phyloP scores from a whole-genome alignment of 2,329 filamentous ascomycete species.

The Sclerotinia borealis region DNA sequence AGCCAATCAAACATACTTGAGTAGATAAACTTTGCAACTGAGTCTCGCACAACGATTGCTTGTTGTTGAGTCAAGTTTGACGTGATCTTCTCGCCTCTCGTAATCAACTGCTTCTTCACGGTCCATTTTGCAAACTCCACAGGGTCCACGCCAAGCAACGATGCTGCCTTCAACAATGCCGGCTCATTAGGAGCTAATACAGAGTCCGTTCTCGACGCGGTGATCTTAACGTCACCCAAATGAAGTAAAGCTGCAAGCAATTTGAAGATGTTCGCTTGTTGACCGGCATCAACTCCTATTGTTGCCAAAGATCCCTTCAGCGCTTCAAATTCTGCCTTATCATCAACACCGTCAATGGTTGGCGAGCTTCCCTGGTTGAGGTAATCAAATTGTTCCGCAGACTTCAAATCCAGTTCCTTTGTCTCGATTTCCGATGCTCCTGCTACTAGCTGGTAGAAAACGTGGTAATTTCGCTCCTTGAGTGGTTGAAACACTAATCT shows the following conservation, averaged over 20 bases:
- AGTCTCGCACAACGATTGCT: constrained; percentile 89
- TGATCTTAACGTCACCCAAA: constrained; percentile 94
- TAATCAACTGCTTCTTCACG: constrained; percentile 96
- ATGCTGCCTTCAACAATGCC: constrained; percentile 72
- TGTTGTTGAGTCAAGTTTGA: constrained; percentile 93
- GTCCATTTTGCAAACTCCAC: constrained; percentile 94
- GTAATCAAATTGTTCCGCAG: constrained; percentile 90
- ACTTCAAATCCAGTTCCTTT: constrained; percentile 69
- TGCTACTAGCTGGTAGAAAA: constrained; percentile 95
- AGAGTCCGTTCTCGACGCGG: constrained; percentile 81
- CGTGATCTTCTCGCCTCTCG: constrained; percentile 93
- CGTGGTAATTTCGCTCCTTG: constrained; percentile 98
- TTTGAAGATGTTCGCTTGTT: constrained; percentile 82
- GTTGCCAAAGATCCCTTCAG: constrained; percentile 81
- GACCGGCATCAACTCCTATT: constrained; percentile 70
- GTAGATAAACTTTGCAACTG: constrained; percentile 97
- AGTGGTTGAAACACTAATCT: constrained; percentile 94
- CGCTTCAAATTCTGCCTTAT: constrained; percentile 87
- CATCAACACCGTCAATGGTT: constrained; percentile 88
- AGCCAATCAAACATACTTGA: constrained; percentile 98
- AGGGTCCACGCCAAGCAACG: constrained; percentile 80
- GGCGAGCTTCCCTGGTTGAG: constrained; percentile 92
- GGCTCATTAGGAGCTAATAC: constrained; percentile 75
- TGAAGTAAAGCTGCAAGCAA: constrained; percentile 87
- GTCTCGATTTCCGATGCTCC: constrained; percentile 82